Percentiles rank a stretch among this genome's conserved stretches.
Evolutionary conservation across 768 basidiomycete species (phyloP).

Genomic region (Tricholoma sp.): DNA sequence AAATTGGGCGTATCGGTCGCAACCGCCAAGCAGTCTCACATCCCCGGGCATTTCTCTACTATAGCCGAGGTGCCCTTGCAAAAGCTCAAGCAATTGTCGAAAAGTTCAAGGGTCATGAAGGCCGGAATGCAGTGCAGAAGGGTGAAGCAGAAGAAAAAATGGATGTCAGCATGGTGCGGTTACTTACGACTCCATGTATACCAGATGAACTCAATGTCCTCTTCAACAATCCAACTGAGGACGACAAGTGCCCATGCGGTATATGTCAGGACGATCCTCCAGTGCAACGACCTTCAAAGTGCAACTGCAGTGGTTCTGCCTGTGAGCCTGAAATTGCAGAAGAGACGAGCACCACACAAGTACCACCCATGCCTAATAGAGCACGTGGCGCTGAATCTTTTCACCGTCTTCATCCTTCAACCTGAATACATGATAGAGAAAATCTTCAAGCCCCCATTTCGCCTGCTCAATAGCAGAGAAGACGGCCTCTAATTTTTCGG

Average conservation of each 20-base stretch:
- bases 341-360: not conserved
- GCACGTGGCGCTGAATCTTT: not conserved
- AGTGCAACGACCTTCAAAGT: not conserved
- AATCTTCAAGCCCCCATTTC: not conserved
- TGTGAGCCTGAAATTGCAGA: not conserved
- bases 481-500: not conserved
- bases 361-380: not conserved
- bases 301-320: conserved; percentile 5
- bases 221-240: conserved; percentile 6
- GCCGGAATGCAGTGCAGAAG: not conserved
- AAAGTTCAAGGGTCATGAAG: not conserved
- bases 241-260: conserved; percentile 2
- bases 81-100: not conserved
- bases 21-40: not conserved
- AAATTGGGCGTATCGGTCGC: conserved; percentile 7
- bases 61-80: not conserved
- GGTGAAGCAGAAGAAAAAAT: not conserved
- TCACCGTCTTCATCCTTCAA: conserved; percentile 7
- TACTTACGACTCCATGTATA: conserved; percentile 7
- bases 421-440: not conserved
- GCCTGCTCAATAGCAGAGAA: not conserved
- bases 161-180: conserved; percentile 8
- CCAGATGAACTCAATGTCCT: conserved; percentile 1
- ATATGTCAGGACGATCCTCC: not conserved
- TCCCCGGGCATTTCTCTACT: not conserved